A percentile compares a stretch with the other conserved stretches of the same genome.
Evolutionary conservation across 1,284 basidiomycete genomes (phyloP).

Genomic region (Cutaneotrichosporon arboriforme): DNA sequence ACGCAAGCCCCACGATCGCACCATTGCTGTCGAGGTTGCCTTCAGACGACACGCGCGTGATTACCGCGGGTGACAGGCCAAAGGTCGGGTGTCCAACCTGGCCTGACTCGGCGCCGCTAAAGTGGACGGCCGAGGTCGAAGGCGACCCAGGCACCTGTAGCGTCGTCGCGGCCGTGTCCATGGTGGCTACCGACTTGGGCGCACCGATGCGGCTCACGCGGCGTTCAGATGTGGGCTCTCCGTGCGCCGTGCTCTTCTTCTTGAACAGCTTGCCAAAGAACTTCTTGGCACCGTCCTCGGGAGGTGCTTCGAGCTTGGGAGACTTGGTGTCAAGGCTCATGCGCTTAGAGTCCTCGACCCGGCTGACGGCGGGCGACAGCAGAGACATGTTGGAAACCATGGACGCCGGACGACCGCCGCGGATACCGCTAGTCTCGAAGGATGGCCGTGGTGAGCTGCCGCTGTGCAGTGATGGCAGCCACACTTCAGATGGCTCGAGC

Average conservation of each 20-base stretch:
- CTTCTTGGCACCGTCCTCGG: slow-evolving; percentile 51
- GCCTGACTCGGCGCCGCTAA: not conserved
- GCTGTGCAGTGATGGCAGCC: slow-evolving; percentile 41
- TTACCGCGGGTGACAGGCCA: slow-evolving; percentile 36
- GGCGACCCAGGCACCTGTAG: slow-evolving; percentile 8
- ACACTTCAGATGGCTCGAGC: slow-evolving; percentile 77
- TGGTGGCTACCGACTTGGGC: slow-evolving; percentile 1
- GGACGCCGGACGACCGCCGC: slow-evolving; percentile 24
- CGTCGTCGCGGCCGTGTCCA: not conserved
- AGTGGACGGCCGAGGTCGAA: slow-evolving; percentile 3
- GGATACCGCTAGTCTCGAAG: slow-evolving; percentile 1
- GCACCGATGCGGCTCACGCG: not conserved
- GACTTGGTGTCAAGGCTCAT: slow-evolving; percentile 27
- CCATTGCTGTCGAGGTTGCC: slow-evolving; percentile 27
- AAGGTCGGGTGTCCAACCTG: slow-evolving; percentile 38
- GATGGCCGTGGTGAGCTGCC: slow-evolving; percentile 15
- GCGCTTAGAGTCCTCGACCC: slow-evolving; percentile 18
- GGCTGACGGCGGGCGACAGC: slow-evolving; percentile 29
- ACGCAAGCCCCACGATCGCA: slow-evolving; percentile 29
- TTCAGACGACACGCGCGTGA: slow-evolving; percentile 23
- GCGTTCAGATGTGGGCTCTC: slow-evolving; percentile 3
- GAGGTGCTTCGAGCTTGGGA: slow-evolving; percentile 13
- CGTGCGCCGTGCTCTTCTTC: slow-evolving; percentile 37
- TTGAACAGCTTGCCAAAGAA: slow-evolving; percentile 70
- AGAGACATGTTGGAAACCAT: slow-evolving; percentile 30